Percentiles rank a stretch among this genome's conserved stretches.
Evolutionary conservation across 805 yeast species (phyloP).

Genomic region (Candida mattraensis): DNA sequence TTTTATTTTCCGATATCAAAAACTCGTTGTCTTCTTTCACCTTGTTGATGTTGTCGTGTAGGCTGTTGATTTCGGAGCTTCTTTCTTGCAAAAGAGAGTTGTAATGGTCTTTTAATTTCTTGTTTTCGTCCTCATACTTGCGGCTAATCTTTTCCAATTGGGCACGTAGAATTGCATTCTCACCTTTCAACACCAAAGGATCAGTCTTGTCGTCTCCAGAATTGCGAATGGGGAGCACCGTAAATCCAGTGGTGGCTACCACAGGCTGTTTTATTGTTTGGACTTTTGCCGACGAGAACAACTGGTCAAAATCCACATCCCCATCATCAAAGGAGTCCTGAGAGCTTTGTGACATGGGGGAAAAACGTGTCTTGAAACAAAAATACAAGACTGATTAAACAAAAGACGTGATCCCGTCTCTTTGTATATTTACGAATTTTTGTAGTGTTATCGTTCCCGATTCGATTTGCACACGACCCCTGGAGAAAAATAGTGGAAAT

Average conservation of each 20-base stretch:
- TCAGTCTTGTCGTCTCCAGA: slow-evolving; percentile 8
- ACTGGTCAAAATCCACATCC: slow-evolving; percentile 30
- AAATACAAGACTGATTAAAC: slow-evolving; percentile 11
- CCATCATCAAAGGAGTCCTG: slow-evolving; percentile 35
- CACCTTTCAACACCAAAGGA: slow-evolving; percentile 56
- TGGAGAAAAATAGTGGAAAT: too few relatives aligned
- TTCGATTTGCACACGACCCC: too few relatives aligned
- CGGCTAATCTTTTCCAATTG: slow-evolving; percentile 51
- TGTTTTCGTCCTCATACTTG: slow-evolving; percentile 37
- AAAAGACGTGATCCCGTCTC: too few relatives aligned
- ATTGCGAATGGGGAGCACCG: not conserved
- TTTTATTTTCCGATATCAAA: slow-evolving; percentile 47
- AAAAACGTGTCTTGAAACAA: not conserved
- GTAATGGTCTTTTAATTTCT: slow-evolving; percentile 36
- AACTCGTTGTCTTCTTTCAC: slow-evolving; percentile 58
- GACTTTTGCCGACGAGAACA: slow-evolving; percentile 19
- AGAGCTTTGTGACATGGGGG: slow-evolving; percentile 16
- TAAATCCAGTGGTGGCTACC: not conserved
- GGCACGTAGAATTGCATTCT: slow-evolving; percentile 72
- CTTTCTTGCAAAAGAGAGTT: slow-evolving; percentile 21
- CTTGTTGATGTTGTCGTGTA: slow-evolving; percentile 38
- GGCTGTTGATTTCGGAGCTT: slow-evolving; percentile 23
- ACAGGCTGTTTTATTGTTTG: slow-evolving; percentile 9
- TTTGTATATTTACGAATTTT: too few relatives aligned
- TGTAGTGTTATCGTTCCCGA: too few relatives aligned